These are phyloP conservation scores for Pistacia vera DNA, from an alignment of 345 rosid genomes.

Conservation along the genomic window DNA sequence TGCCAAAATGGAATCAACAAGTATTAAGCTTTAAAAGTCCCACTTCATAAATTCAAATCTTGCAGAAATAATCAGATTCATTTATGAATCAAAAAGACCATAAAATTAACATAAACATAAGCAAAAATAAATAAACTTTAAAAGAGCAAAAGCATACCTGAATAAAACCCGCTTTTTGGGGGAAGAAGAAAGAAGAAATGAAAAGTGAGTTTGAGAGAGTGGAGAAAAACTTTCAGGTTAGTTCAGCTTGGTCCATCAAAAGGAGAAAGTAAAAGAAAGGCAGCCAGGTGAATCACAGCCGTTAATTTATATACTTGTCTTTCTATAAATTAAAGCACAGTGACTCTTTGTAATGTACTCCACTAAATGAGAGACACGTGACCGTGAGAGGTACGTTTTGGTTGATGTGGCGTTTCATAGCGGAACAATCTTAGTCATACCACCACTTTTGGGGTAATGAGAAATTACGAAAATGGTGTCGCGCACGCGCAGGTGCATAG, in stretches of 20 bases:
- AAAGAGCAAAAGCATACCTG: constrained; percentile 7
- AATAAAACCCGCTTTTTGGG: background rate
- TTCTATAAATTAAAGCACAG: background rate
- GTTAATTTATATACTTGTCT: background rate
- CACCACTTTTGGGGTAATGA: background rate
- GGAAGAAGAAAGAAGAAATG: too few species aligned
- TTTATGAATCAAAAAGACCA: background rate
- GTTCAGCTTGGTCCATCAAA: background rate
- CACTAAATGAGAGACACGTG: background rate
- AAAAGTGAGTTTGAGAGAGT: background rate
- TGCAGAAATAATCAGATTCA: background rate
- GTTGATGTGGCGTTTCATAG: background rate
- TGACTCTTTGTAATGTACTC: background rate
- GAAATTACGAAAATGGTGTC: background rate
- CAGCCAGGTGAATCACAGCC: constrained; percentile 6
- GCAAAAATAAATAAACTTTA: background rate
- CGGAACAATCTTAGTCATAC: background rate
- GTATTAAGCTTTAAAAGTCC: background rate
- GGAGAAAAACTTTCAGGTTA: background rate
- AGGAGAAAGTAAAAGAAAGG: background rate
- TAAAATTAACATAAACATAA: background rate
- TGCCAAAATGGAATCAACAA: background rate
- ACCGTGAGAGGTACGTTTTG: background rate
- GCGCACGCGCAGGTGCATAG: background rate
- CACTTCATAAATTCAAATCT: background rate